phyloP scores from a whole-genome alignment of 2,329 filamentous ascomycete species.

The Mycosphaerella arachidis region DNA sequence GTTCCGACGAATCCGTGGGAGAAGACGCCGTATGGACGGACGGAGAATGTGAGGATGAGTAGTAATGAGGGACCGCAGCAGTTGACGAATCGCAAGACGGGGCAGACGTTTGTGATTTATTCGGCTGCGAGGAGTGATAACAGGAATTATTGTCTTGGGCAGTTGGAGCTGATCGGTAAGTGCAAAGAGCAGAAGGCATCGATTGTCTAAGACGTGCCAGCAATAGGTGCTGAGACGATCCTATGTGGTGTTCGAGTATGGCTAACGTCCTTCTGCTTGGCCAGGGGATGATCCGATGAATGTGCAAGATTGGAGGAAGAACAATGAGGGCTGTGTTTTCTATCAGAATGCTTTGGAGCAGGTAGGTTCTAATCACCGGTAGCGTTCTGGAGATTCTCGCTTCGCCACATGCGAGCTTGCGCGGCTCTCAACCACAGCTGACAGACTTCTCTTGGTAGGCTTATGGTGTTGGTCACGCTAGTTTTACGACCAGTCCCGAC shows the following conservation, averaged over 20 bases:
- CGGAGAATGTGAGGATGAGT: conserved; percentile 43
- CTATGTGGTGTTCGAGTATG: no score
- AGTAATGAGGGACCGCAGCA: conserved; percentile 51
- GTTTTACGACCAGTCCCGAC: conserved; percentile 47
- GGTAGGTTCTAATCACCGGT: no score
- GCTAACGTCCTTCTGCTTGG: no score
- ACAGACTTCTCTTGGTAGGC: conserved; percentile 19
- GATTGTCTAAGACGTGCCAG: no score
- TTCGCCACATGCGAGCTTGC: no score
- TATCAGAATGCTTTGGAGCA: conserved; percentile 45
- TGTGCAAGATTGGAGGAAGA: conserved; percentile 45
- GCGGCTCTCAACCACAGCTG: no score
- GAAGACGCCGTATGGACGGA: conserved; percentile 48
- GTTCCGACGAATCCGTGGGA: conserved; percentile 48
- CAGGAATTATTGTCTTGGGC: conserved; percentile 50
- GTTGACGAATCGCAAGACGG: conserved; percentile 44
- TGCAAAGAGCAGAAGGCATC: no score
- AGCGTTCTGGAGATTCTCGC: no score
- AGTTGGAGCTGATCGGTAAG: conserved; percentile 43
- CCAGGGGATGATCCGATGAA: conserved; percentile 46
- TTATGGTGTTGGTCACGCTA: conserved; percentile 50
- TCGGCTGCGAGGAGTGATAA: conserved; percentile 49
- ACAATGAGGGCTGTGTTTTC: conserved; percentile 45
- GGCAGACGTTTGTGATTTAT: conserved; percentile 49
- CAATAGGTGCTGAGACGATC: no score